Base-by-base conservation (phyloP, 352 stramenopile species). In the Peronospora farinosa region DNA sequence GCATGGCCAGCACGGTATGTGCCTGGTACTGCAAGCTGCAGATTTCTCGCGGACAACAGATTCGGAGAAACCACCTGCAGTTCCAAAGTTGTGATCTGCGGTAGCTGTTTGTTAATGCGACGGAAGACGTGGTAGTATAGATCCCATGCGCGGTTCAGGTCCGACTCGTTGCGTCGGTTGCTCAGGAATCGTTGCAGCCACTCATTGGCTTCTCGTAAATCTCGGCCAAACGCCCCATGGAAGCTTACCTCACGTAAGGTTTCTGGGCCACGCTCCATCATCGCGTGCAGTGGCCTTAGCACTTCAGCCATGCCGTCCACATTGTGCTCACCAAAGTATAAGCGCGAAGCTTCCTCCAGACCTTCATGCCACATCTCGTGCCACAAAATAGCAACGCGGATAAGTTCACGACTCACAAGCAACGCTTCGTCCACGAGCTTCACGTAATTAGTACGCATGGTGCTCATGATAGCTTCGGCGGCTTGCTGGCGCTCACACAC, bases 91-190 rank as follows among this genome's bases (percentile, higher is more conserved):
- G 95, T 98, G 23, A 99, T 78, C 45, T 92, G 78, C 17, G 89
- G 88, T 3, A 99, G 25, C 41, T 90, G 78, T 50, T 88, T 88
- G 72, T 86, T 90, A 50, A 89, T 89, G 9, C 80, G 73, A 8
- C 92, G 76, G 69, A 99, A 99, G 8, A 99, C 94, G 51, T 89
- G 83, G 62, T 99, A 98, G 64, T 99, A 99, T 12, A 98, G 68
- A 54, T 98, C 92, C 96, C 96, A 99, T 0, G 95, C 95, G 49
- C 96, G 88, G 60, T 98, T 95, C 46, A 98, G 57, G 47, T 95
- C 88, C 11, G 83, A 72, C 40, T 88, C 73, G 42, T 81, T 87
- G 40, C 67, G 66, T 37, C 74, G 65, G 28, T 66, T 78, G 28
- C 60, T 63, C 41, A 86, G 48, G 54, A 86, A 88, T 5, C 74